Percentiles rank a stretch among this genome's conserved stretches.
phyloP scores from a whole-genome alignment of 2,329 filamentous ascomycete genomes.

The Trichoderma koningiopsis region DNA sequence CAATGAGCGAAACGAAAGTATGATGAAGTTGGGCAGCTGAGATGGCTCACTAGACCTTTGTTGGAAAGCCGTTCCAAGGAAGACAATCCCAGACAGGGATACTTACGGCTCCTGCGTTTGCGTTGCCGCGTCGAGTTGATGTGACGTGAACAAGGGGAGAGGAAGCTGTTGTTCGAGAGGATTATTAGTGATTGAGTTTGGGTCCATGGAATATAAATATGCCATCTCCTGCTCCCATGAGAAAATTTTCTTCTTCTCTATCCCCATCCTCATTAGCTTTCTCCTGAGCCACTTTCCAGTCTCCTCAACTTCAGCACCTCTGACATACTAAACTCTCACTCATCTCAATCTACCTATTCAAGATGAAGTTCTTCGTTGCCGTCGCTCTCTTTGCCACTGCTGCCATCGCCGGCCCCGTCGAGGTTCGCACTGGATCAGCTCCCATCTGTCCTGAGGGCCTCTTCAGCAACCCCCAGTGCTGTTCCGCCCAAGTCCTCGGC shows the following conservation, averaged over 20 bases:
- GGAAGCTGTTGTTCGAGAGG: not conserved
- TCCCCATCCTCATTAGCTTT: not conserved
- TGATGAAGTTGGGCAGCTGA: not conserved
- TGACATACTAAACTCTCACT: not conserved
- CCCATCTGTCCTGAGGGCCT: not conserved
- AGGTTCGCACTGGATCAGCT: not conserved
- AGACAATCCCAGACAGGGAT: not conserved
- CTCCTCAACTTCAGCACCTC: constrained; percentile 6
- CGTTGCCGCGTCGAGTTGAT: not conserved
- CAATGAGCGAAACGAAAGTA: not conserved
- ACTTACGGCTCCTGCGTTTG: not conserved
- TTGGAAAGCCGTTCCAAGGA: not conserved
- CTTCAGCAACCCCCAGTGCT: constrained; percentile 28
- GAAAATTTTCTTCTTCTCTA: not conserved
- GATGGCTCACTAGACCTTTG: not conserved
- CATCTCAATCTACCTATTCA: not conserved
- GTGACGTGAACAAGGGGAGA: not conserved
- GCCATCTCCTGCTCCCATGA: not conserved
- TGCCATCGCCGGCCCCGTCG: constrained; percentile 24
- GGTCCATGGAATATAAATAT: constrained; percentile 3
- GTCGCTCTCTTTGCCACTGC: constrained; percentile 26
- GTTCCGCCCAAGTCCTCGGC: constrained; percentile 21
- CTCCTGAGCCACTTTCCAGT: not conserved
- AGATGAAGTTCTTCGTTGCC: constrained; percentile 30
- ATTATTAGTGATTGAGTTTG: not conserved